Conservation (phyloP, 148 eudicot species). For the Simmondsia chinensis region DNA sequence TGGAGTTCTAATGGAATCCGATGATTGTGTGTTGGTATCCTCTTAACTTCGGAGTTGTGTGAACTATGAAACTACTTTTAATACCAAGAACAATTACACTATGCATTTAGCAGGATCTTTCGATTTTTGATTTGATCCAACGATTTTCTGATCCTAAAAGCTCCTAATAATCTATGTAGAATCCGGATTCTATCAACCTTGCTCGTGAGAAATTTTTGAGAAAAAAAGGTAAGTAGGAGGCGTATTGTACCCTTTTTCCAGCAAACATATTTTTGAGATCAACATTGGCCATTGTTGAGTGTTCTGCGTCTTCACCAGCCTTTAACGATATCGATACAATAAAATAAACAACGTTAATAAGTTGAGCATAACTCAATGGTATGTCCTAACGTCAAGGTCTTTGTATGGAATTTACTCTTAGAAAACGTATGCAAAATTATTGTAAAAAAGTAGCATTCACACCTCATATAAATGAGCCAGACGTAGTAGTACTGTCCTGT, state of each 20-base stretch:
- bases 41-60: too few relatives aligned
- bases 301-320: slow-evolving; percentile 68
- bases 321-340: slow-evolving; percentile 17
- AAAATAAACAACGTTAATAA: too few relatives aligned
- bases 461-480: slow-evolving; percentile 89
- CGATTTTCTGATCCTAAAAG: too few relatives aligned
- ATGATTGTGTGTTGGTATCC: too few relatives aligned
- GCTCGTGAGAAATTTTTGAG: background rate
- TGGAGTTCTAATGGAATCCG: too few relatives aligned
- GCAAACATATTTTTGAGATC: slow-evolving; percentile 68
- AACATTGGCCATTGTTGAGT: slow-evolving; percentile 52
- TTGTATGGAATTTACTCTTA: background rate
- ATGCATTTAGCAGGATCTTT: too few relatives aligned
- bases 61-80: too few relatives aligned
- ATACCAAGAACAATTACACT: too few relatives aligned
- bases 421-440: background rate
- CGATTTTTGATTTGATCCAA: too few relatives aligned
- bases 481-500: slow-evolving; percentile 65
- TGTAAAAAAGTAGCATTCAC: background rate
- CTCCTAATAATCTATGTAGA: too few relatives aligned
- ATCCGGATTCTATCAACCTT: background rate
- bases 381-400: background rate
- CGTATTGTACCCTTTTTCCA: slow-evolving; percentile 40
- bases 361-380: background rate
- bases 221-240: background rate